Conservation (phyloP, 2,329 filamentous ascomycete species). For the Zymoseptoria pseudotritici region DNA sequence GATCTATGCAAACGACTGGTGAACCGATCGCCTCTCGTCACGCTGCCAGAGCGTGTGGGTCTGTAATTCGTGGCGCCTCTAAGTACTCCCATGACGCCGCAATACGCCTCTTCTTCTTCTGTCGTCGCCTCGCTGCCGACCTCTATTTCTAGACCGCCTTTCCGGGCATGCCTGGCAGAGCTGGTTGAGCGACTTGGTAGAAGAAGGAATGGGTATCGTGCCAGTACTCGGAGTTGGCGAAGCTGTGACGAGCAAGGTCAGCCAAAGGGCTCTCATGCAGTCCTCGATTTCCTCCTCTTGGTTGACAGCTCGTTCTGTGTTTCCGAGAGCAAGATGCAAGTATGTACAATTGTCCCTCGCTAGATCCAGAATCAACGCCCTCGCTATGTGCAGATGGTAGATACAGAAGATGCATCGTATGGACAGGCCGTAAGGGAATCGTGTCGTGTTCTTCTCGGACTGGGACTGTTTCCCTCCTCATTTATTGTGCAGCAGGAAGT, state of each 20-base stretch:
- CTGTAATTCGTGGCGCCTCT: neutral
- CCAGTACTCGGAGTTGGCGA: constrained; percentile 23
- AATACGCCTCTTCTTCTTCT: neutral
- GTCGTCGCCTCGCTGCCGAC: neutral
- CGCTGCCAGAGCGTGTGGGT: neutral
- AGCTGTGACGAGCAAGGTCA: constrained; percentile 12
- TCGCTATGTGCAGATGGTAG: constrained; percentile 6
- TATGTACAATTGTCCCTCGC: neutral
- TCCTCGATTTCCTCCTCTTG: neutral
- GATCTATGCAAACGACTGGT: neutral
- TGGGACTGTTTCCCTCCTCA: constrained; percentile 10
- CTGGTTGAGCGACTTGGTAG: constrained; percentile 16
- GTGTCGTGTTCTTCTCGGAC: neutral
- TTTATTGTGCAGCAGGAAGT: constrained; percentile 76
- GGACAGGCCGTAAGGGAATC: neutral
- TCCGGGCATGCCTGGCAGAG: constrained; percentile 14
- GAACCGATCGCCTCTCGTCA: neutral
- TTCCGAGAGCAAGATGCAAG: neutral
- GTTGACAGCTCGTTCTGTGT: constrained; percentile 1
- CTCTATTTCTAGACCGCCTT: neutral
- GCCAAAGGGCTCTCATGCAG: neutral
- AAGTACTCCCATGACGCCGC: neutral
- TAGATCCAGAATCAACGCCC: constrained; percentile 1
- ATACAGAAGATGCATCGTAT: neutral
- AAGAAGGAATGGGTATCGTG: constrained; percentile 18